Base-by-base conservation (phyloP, 1,139 yeast species). In the Candida pseudocylindracea region DNA sequence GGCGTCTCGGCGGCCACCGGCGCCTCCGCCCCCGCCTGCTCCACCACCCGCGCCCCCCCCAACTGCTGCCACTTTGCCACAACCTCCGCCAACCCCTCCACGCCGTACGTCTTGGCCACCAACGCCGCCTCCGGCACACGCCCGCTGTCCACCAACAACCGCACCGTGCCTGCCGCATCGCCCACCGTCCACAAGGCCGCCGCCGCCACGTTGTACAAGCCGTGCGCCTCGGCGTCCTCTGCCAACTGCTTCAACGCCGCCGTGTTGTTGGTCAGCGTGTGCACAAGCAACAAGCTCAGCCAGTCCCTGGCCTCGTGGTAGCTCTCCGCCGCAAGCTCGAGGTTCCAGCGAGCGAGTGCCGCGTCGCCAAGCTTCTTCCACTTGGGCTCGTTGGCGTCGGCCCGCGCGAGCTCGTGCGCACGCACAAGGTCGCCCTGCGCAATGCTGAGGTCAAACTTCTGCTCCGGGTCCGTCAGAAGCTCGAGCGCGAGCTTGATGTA, bases 351-450 rank as follows among this genome's bases (percentile, higher is more conserved):
- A 11, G 62, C 51, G 42, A 91, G 61, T 5, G 94, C 79, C 38
- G 72, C 63, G 55, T 88, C 98, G 40, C 96, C 99, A 36, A 88
- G 66, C 38, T 73, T 66, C 53, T 79, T 80, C 96, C 96, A 88
- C 54, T 81, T 85, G 11, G 51, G 48, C 6, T 54, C 41, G 41
- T 58, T 57, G 27, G 54, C 51, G 36, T 60, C 57, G 26, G 55
- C 55, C 11, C 55, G 48, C 29, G 92, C 80, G 48, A 88, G 70
- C 30, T 67, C 68, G 41, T 68, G 65, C 9, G 98, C 98, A 42
- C 73, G 65, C 4, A 56, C 49, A 39, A 88, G 67, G 45, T 79
- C 67, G 37, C 70, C 68, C 20, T 81, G 68, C 13, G 93, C 80
- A 41, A 83, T 64, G 9, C 58, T 49, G 12, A 56, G 55, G 44